Conservation (phyloP, 148 eudicot genomes). For the Vaccinium vitisidaea region DNA sequence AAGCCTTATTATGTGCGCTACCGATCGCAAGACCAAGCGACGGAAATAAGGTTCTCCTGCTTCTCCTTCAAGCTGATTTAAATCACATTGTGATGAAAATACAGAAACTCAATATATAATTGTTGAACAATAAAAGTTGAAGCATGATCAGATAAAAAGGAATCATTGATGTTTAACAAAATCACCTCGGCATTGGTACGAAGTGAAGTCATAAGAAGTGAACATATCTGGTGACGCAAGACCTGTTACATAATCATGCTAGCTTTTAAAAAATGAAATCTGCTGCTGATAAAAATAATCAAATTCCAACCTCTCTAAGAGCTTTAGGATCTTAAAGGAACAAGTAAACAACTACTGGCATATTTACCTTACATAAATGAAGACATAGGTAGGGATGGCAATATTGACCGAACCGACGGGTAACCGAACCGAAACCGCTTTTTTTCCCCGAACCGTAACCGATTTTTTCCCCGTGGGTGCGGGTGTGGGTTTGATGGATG, state of each 20-base stretch:
- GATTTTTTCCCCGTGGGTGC: too few species aligned
- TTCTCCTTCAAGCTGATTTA: slow-evolving; percentile 86
- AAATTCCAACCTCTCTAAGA: not conserved
- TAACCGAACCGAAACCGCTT: too few species aligned
- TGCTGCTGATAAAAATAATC: slow-evolving; percentile 6
- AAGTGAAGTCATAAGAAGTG: slow-evolving; percentile 97
- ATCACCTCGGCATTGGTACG: slow-evolving; percentile 96
- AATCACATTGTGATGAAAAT: slow-evolving; percentile 14
- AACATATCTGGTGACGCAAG: slow-evolving; percentile 91
- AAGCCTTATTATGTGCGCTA: slow-evolving; percentile 85
- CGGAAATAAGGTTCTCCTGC: slow-evolving; percentile 96
- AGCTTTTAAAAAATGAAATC: slow-evolving; percentile 17
- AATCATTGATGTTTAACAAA: not conserved
- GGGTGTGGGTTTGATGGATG: too few species aligned
- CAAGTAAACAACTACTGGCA: not conserved
- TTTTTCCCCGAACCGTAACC: too few species aligned
- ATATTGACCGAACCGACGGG: too few species aligned
- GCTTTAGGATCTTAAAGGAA: not conserved
- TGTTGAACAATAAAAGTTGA: not conserved
- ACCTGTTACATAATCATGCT: slow-evolving; percentile 56
- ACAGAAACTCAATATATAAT: not conserved
- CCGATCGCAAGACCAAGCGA: slow-evolving; percentile 93
- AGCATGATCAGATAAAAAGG: not conserved
- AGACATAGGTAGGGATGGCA: not conserved
- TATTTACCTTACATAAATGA: not conserved